Base-by-base conservation (phyloP, 495 filamentous ascomycete species). In the Penicillium bialowiezense region DNA sequence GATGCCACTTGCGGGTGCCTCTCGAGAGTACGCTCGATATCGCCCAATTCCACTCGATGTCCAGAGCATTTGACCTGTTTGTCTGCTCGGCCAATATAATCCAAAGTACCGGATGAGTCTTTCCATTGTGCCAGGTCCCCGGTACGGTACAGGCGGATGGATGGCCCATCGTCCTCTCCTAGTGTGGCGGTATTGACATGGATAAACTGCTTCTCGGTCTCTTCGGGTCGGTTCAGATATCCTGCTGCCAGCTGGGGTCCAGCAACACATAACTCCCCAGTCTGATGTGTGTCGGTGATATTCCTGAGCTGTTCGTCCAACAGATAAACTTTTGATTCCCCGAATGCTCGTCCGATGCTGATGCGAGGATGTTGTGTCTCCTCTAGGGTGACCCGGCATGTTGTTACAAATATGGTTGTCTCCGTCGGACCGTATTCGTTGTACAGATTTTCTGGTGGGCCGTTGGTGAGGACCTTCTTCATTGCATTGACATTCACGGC, bases 41-140 rank as follows among this genome's bases (percentile, higher is more conserved):
- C 72, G 3, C 59, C 68, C 5, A 72, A 55, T 41, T 78, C 72
- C n/a, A 79, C 52, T 12, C 73, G 52, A 33, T 71, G 65, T 5
- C 54, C 54, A 0, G 6, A 7, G 28, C 71, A 62, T 56, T 78
- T 79, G 43, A 78, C 52, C 51, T 76, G 73, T 28, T 55, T 48
- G 45, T 77, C 72, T 20, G 53, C 54, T 37, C 76, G 63, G 18
- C 73, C 71, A 14, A 72, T 7, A 45, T 65, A 68, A 17, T 68
- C 60, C 12, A 76, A 55, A 3, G 38, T 55, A 4, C 69, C 65
- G 42, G 70, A 51, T 7, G 3, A 9, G 7, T 19, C 23, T 40
- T 62, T 51, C 50, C 52, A 58, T 7, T 48, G 24, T 2, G 33
- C 71, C 13, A 73, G 39, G 42, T 74, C 69, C 5, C 71, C 5